Conservation (phyloP, 495 filamentous ascomycete genomes). For the Parmelia sp. region DNA sequence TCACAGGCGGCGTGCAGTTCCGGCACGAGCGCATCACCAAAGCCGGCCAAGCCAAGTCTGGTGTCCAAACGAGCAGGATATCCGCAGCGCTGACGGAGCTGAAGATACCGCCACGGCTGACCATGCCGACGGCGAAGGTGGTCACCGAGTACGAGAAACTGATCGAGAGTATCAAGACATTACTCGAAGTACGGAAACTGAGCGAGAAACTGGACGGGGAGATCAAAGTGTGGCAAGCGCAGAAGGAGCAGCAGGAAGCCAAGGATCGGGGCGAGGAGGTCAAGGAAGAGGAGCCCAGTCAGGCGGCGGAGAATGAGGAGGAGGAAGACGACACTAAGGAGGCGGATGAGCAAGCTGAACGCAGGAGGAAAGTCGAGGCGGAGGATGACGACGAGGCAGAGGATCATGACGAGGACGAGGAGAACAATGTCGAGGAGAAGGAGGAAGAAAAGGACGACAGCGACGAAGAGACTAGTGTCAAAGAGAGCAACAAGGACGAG, state of each 20-base stretch:
- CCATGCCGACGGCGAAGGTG: conserved; percentile 80
- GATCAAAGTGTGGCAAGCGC: conserved; percentile 63
- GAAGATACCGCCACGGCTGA: conserved; percentile 66
- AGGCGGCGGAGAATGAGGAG: neutral
- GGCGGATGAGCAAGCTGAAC: conserved; percentile 1
- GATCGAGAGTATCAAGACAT: conserved; percentile 60
- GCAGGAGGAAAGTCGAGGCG: neutral
- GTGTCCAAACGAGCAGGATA: conserved; percentile 75
- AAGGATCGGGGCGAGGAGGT: conserved; percentile 20
- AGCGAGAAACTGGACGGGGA: conserved; percentile 82
- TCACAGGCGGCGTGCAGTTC: conserved; percentile 68
- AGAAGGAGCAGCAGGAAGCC: conserved; percentile 46
- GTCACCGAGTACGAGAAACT: conserved; percentile 76
- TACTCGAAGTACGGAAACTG: conserved; percentile 79
- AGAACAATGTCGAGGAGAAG: conserved; percentile 17
- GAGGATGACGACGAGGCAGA: conserved; percentile 23
- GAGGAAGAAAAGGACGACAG: conserved; percentile 35
- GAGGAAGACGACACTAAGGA: conserved; percentile 18
- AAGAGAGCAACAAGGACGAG: conserved; percentile 14
- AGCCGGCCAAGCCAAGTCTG: conserved; percentile 73
- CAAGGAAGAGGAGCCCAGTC: conserved; percentile 13
- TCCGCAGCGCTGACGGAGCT: conserved; percentile 70
- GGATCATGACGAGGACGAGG: conserved; percentile 24
- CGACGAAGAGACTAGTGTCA: conserved; percentile 17
- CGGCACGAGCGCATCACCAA: conserved; percentile 78